phyloP scores from a whole-genome alignment of 1,139 yeast genomes.

The Suhomyces atakaporum region DNA sequence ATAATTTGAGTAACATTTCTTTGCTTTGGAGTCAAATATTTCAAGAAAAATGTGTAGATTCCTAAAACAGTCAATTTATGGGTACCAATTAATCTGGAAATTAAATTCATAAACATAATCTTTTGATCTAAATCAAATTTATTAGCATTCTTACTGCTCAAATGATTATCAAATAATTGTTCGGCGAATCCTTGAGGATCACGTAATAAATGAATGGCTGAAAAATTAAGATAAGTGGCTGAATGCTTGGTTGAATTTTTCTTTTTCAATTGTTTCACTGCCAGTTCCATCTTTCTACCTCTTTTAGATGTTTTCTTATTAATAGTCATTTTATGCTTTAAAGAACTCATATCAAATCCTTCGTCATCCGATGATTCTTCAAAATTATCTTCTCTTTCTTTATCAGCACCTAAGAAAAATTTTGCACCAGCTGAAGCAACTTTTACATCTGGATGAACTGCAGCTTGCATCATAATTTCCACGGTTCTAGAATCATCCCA shows the following conservation, averaged over 20 bases:
- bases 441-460: slow-evolving; percentile 82
- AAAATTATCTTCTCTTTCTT: slow-evolving; percentile 84
- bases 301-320: slow-evolving; percentile 83
- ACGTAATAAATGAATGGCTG: slow-evolving; percentile 88
- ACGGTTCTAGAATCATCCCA: slow-evolving; percentile 98
- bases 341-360: slow-evolving; percentile 63
- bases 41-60: slow-evolving; percentile 81
- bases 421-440: slow-evolving; percentile 88
- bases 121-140: slow-evolving; percentile 85
- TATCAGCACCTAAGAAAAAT: slow-evolving; percentile 93
- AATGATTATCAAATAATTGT: slow-evolving; percentile 66
- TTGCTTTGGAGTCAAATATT: slow-evolving; percentile 92
- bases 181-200: slow-evolving; percentile 99
- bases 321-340: slow-evolving; percentile 79
- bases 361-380: slow-evolving; percentile 77
- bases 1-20: slow-evolving; percentile 89
- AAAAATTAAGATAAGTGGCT: slow-evolving; percentile 84
- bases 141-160: slow-evolving; percentile 65
- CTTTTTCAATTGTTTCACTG: slow-evolving; percentile 68
- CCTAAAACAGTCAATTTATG: slow-evolving; percentile 92
- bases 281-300: slow-evolving; percentile 73
- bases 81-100: slow-evolving; percentile 87
- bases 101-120: slow-evolving; percentile 79
- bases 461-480: slow-evolving; percentile 95
- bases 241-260: slow-evolving; percentile 49